A percentile compares a stretch with the other conserved stretches of the same genome.
Conservation (phyloP, 805 yeast species). For the Kluyveromyces wickerhamii region DNA sequence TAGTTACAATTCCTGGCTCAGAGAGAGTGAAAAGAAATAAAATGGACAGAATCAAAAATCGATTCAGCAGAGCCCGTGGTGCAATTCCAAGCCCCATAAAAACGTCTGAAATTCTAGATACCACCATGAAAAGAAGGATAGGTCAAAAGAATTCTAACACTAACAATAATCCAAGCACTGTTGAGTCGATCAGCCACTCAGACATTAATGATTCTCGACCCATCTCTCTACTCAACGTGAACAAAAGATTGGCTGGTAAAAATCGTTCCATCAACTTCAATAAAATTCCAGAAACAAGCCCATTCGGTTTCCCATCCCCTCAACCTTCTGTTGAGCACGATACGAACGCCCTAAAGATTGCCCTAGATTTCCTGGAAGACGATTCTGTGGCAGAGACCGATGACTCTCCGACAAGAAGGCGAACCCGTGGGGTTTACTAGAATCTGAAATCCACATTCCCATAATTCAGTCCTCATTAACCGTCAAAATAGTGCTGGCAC, state of each 20-base stretch:
- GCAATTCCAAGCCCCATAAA: constrained; percentile 35
- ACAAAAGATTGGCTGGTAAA: constrained; percentile 15
- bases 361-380: constrained; percentile 10
- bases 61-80: constrained; percentile 28
- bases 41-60: constrained; percentile 31
- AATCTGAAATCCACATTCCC: too few relatives aligned
- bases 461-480: too few relatives aligned
- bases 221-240: constrained; percentile 15
- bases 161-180: not conserved
- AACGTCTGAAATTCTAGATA: constrained; percentile 15
- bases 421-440: too few relatives aligned
- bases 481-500: too few relatives aligned
- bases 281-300: constrained; percentile 16
- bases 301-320: constrained; percentile 10
- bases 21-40: constrained; percentile 29
- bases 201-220: not conserved
- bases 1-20: constrained; percentile 31
- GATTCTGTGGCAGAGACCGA: constrained; percentile 11
- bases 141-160: constrained; percentile 4
- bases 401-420: constrained; percentile 14
- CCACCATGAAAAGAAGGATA: constrained; percentile 10
- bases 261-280: constrained; percentile 15
- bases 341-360: constrained; percentile 8
- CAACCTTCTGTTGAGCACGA: constrained; percentile 1
- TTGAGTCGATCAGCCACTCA: not conserved